Evolutionary conservation across 345 rosid genomes (phyloP), one percentile per base, ranked within the genome.

Genomic region (Rhodamnia argentea): DNA sequence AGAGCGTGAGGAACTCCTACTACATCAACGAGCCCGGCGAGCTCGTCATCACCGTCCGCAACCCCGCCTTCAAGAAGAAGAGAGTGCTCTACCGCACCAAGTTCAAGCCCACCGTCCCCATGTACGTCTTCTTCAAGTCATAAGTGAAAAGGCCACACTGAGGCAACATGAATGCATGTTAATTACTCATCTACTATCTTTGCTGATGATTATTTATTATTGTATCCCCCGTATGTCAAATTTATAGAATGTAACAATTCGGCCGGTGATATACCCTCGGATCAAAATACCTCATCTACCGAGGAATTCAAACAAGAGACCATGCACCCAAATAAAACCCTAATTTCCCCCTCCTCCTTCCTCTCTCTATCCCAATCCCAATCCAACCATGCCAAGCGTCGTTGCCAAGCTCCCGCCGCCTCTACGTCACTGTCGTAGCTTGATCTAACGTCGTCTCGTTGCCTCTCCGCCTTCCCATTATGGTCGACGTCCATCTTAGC

Each of bases 1-100:
- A 85, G 75, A 89, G 92, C 78, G 81, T 87, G 13, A 91, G 94
- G 40, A 92, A 91, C 84, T 93, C 94, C 0, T 93, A 87, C 82
- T 91, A 93, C 86, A 90, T 94, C 1, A 90, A 81, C 47, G 95
- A 94, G 83, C 92, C 94, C 18, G 95, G 97, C 11, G 87, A 91
- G 86, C 90, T 94, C 24, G 87, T 92, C 22, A 90, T 94, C 7
- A 89, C 90, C 3, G 84, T 94, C 86, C 88, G 90, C 37, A 93
- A 93, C 83, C 50, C 82, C 2, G 59, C 88, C 1, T 83, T 86
- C 54, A 90, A 92, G 88, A 93, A 86, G 90, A 93, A 90, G 86
- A 93, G 55, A 64, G 91, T 89, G 56, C 86, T 88, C 70, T 93
- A 92, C 52, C 89, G 95, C 86, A 92, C 89, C 32, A 93, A 91